Base-by-base conservation (phyloP, 371 early-diverging fungal genomes). In the Mucor mucedo region DNA sequence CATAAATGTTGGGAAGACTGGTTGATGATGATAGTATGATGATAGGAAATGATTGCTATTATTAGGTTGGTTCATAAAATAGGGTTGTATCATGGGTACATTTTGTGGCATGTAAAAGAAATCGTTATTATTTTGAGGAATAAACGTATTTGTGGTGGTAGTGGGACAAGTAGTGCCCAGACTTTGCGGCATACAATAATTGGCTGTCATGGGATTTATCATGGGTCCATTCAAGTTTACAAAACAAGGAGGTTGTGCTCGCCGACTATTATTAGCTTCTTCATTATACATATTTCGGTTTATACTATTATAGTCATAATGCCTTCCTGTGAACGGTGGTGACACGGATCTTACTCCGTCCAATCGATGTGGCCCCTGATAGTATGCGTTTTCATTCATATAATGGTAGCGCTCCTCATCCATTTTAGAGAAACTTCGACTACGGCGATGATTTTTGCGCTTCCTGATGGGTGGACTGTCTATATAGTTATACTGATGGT, bases 31-130 rank as follows among this genome's bases (percentile, higher is more conserved):
- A 44, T 47, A 47, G 21, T 21, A 47, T 16, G 47, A 47, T 21
- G 47, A 21, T 21, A 27, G 27, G 4, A 35, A 35, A 55, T 41
- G 6, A 11, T 21, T 9, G 38, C 5, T 45, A 21, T 16, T 16
- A 16, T 3, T 45, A 2, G 47, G 58, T 8, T 32, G 38, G 21
- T 33, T 47, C 16, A 58, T 13, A 28, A 35, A 58, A 58, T 48
- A 58, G 35, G 58, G 58, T 35, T 58, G 47, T 13, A 58, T 58
- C 58, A 58, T 58, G 58, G 58, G 58, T 45, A 45, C 57, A 47
- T n/a, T 47, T 7, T 47, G 47, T 2, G n/a, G 47, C 21, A 21
- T 7, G 21, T 4, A 21, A 21, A 47, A 47, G 8, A 47, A 21
- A 27, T 47, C 47, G 21, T 47, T 47, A 47, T 47, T n/a, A 21